A percentile compares a stretch with the other conserved stretches of the same genome.
Conservation (phyloP, 2,329 filamentous ascomycete species). For the Epicoccum nigrum region DNA sequence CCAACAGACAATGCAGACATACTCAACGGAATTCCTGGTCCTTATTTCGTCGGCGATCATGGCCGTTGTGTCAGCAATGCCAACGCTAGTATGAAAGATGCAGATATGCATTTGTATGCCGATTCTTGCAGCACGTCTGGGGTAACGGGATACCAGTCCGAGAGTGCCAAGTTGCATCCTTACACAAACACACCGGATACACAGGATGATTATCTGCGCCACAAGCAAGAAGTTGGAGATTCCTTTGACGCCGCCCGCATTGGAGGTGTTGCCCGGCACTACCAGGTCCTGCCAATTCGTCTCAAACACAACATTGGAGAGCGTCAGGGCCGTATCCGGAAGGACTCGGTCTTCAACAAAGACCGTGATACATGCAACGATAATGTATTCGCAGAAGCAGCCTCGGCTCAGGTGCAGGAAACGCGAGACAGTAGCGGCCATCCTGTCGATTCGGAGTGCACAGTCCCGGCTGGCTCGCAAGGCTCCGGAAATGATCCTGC, state of each 20-base stretch:
- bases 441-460: neutral
- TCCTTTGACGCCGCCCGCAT: neutral
- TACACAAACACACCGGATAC: neutral
- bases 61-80: neutral
- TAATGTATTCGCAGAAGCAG: neutral
- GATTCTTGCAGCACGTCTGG: neutral
- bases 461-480: neutral
- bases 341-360: slow-evolving; percentile 1
- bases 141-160: neutral
- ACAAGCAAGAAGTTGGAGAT: neutral
- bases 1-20: neutral
- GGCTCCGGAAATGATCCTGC: neutral
- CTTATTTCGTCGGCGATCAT: neutral
- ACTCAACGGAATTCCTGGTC: neutral
- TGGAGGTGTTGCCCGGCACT: neutral
- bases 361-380: slow-evolving; percentile 4
- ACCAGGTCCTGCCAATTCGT: slow-evolving; percentile 4
- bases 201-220: neutral
- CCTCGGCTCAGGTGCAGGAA: neutral
- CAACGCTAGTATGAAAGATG: neutral
- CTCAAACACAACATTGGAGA: slow-evolving; percentile 1
- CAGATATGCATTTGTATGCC: too few relatives aligned
- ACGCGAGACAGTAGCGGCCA: neutral
- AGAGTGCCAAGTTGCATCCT: neutral
- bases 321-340: neutral